Base-by-base conservation (phyloP, 2,329 filamentous ascomycete genomes). In the Clarireedia paspali region DNA sequence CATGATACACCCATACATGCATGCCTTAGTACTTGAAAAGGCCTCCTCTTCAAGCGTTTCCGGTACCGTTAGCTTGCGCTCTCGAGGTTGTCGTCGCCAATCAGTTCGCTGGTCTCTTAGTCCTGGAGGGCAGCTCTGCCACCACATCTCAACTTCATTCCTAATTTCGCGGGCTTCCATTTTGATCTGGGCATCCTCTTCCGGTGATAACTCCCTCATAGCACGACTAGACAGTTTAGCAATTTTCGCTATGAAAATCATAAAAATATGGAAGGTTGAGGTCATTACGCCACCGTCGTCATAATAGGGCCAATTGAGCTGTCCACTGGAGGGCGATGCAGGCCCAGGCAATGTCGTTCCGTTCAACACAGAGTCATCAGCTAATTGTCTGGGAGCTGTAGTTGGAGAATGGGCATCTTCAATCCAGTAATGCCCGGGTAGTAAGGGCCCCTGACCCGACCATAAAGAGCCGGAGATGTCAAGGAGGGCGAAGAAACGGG, bases 361-460 rank as follows among this genome's bases (percentile, higher is more conserved):
- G 36, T 24, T 42, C 30, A 34, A 9, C 30, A 34, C 7, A 34
- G 30, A 12, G 3, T 15, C 39, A 20, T 17, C 39, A 20, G 39
- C 2, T 42, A 42, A 17, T 17, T 42, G 39, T 20, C 17, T 42
- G n/a, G 39, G n/a, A 2, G 15, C 3, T 34, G 26, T 34, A 6
- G 24, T 34, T 36, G 17, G 46, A 26, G 46, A 9, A 6, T 47
- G 49, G 2, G 42, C 58, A 47, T 64, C 58, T 24, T 64, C 64
- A 15, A 68, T 47, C 66, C 66, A 68, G 40, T 68, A 68, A 38
- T 66, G 64, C 6, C 66, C 66, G 57, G 63, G 57, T 5, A 68
- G 39, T 15, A 68, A 59, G 9, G 66, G 62, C 14, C 63, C 64
- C n/a, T 55, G 58, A 6, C 65, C 62, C 14, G 64, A 62, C 36